Evolutionary conservation across 2,329 filamentous ascomycete species (phyloP), one percentile per base, ranked within the genome.

Genomic region (Chrysoporthe cubensis): DNA sequence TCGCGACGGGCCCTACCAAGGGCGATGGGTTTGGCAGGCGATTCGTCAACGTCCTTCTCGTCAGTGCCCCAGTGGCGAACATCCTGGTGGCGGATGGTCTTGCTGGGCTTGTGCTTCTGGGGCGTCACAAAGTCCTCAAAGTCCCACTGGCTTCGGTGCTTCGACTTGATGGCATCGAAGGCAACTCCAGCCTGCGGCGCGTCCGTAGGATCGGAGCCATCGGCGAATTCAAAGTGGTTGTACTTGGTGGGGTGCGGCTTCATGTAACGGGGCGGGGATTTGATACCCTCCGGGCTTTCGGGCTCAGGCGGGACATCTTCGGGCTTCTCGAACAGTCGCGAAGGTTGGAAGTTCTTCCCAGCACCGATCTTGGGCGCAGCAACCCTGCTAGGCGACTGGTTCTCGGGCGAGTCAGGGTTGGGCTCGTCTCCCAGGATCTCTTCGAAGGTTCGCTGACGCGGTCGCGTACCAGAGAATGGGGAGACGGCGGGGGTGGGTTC

Each of bases 51-150:
- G 70, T 89, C 81, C 76, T 88, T 82, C 71, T 91, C 87, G 69
- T 94, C 90, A 60, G 90, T 89, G 73, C 90, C 91, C 88, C 92
- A 96, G 77, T 96, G 91, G 66, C 92, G 90, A 69, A 90, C 85
- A 70, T 96, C 89, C 75, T 93, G 88, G 50, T 85, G 82, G 69
- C 89, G 86, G 64, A 83, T 76, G 32, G 86, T 77, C 78, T 90
- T 91, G 58, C 84, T 81, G 4, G 86, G 84, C 60, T 87, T 83
- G 37, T 80, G 72, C 83, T 97, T 97, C 71, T 90, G 86, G 0
- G 95, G 95, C 0, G 94, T 97, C 18, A 83, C 82, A 74, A 97
- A 97, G 79, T 97, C 94, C 70, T 93, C 88, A 78, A 98, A 98
- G 61, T 89, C 88, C 94, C 95, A 97, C 70, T 92, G 90, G 71